Evolutionary conservation across 1,139 yeast genomes (phyloP).

Genomic region (Debaryomyces nepalensis): DNA sequence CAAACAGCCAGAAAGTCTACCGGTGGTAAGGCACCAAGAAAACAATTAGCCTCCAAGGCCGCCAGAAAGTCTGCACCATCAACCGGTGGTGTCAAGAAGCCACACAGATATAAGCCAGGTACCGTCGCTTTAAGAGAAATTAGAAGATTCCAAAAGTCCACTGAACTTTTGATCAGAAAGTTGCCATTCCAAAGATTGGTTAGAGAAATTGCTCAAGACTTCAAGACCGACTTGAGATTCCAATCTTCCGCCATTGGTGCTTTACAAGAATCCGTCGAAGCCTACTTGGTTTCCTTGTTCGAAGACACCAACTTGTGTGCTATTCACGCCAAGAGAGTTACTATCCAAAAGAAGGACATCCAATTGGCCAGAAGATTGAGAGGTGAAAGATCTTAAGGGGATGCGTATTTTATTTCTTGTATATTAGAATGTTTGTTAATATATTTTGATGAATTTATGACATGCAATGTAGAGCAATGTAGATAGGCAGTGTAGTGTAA

Average conservation of each 20-base stretch:
- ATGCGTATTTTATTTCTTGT: slow-evolving; percentile 8
- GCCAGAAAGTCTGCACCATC: slow-evolving; percentile 98
- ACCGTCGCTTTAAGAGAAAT: slow-evolving; percentile 99
- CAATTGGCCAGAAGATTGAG: slow-evolving; percentile 99
- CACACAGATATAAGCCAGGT: slow-evolving; percentile 99
- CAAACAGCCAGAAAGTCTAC: slow-evolving; percentile 98
- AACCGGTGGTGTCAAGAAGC: slow-evolving; percentile 99
- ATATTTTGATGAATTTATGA: slow-evolving; percentile 7
- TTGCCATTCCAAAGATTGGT: slow-evolving; percentile 98
- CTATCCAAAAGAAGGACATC: slow-evolving; percentile 98
- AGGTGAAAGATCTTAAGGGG: slow-evolving; percentile 80
- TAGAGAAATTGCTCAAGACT: slow-evolving; percentile 96
- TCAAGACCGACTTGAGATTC: slow-evolving; percentile 97
- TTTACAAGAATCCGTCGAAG: slow-evolving; percentile 97
- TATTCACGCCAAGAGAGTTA: slow-evolving; percentile 98
- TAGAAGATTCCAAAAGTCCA: slow-evolving; percentile 97
- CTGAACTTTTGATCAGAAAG: slow-evolving; percentile 95
- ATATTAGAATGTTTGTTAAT: slow-evolving; percentile 8
- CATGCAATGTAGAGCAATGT: neutral
- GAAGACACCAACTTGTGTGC: slow-evolving; percentile 99
- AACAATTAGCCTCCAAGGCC: slow-evolving; percentile 98
- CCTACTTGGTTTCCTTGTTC: slow-evolving; percentile 84
- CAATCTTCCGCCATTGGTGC: slow-evolving; percentile 99
- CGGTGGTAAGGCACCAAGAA: slow-evolving; percentile 99
- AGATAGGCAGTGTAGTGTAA: neutral